Base-by-base conservation (phyloP, 1,284 basidiomycete species). In the Pascua sp. region DNA sequence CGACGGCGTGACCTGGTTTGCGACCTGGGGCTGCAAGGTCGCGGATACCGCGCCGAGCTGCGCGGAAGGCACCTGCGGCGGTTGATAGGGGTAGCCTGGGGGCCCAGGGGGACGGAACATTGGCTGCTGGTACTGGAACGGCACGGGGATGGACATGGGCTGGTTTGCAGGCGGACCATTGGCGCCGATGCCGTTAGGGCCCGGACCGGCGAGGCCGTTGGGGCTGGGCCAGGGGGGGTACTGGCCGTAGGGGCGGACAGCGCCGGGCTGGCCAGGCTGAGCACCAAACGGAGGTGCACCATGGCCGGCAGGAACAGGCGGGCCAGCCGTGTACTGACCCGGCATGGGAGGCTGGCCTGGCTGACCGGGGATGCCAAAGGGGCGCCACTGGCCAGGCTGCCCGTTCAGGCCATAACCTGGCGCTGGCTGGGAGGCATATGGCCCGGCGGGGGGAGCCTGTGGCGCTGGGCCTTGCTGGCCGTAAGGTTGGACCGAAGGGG, bases 311-410 rank as follows among this genome's bases (percentile, higher is more conserved):
- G 24, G 24, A 32, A 32, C 24, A 32, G 24, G 24, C 24, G 24
- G 24, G 7, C 24, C 24, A 32, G 24, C 7, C 24, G 24, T 32
- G 24, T 32, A 32, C 24, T 32, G 24, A 32, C 24, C 24, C 24
- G 24, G 24, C 24, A 32, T 32, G 24, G 24, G 24, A 32, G 24
- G 24, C 17, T 52, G 51, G 51, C 51, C 49, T 12, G 49, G 49
- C 42, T 51, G 49, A 15, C 49, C 51, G n/a, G 51, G 51, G n/a
- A 52, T 37, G 12, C 51, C 51, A 11, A 43, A 42, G 37, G 46
- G 37, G 10, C 47, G 52, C 4, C 40, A 36, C 41, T 42, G 41
- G 9, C 47, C 46, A 8, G 47, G 53, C 42, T 44, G 47, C 8
- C 53, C 38, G 16, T 42, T 39, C 3, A 49, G n/a, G 37, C 49